Base-by-base conservation (phyloP, 176 grass and related monocot species). In the Canna indica region DNA sequence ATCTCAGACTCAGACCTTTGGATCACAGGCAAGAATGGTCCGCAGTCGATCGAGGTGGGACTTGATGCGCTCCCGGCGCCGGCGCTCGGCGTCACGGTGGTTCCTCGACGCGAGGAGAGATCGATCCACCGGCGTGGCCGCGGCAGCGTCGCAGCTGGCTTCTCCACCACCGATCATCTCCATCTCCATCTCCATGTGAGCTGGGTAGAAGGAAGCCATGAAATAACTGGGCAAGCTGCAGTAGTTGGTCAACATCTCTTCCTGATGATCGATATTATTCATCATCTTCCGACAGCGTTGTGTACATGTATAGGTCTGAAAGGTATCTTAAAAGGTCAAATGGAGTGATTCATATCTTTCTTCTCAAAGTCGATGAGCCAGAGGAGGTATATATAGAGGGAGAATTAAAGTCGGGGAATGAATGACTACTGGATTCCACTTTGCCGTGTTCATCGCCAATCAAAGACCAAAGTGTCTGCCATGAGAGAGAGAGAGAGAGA, bases 21-120 rank as follows among this genome's bases (percentile, higher is more conserved):
- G 86, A 78, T 99, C 94, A 74, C 94, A 99, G 46, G 90, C 77
- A 75, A 99, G 94, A 42, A 99, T 86, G 67, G 71, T 67, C 36
- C 94, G 94, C 70, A 99, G 79, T 59, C 86, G 79, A 76, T 99
- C 94, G 75, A 99, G 89, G 58, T 99, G 94, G 0, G 84, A 99
- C 81, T 99, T 99, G 89, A 99, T 99, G 64, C 94, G 83, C 89
- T 99, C 94, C 35, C 94, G 77, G 16, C 94, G 86, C 13, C 94
- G 94, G 76, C 89, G 85, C 80, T 99, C 94, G n/a, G 94, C 94
- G 80, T 99, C 94, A 18, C 94, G 80, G 78, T 99, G 94, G 87
- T 93, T 99, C 58, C 82, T 80, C 27, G 90, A 90, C 3, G 94
- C 89, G 1, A 82, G 48, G 3, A 99, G 69, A 0, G 86, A 84